phyloP scores from a whole-genome alignment of 2,329 filamentous ascomycete genomes.

The Cercospora beticola region DNA sequence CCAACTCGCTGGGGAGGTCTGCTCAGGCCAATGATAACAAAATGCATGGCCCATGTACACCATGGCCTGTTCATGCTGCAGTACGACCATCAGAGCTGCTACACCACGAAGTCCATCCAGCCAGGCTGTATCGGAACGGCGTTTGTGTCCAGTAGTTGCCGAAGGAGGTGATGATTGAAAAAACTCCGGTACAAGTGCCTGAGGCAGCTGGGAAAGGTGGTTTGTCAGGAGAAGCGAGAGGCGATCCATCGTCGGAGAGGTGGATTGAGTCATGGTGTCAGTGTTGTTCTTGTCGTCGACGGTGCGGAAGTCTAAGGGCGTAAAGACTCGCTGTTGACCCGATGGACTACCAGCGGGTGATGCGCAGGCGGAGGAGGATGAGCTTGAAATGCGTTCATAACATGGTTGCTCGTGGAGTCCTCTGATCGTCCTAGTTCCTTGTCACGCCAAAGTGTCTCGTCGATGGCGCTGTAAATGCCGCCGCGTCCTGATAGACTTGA shows the following conservation, averaged over 20 bases:
- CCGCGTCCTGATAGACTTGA: not conserved
- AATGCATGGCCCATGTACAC: constrained; percentile 10
- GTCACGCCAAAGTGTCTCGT: not conserved
- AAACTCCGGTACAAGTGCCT: not conserved
- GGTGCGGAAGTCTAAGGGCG: not conserved
- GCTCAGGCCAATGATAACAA: constrained; percentile 55
- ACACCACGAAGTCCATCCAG: constrained; percentile 65
- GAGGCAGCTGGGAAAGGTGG: not conserved
- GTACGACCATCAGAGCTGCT: constrained; percentile 63
- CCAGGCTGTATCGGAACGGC: constrained; percentile 50
- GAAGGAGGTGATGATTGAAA: not conserved
- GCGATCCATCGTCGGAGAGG: not conserved
- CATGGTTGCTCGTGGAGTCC: not conserved
- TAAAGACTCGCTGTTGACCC: not conserved
- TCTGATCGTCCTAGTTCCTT: not conserved
- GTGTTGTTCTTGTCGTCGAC: not conserved
- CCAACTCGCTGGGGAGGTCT: constrained; percentile 50
- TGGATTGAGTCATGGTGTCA: not conserved
- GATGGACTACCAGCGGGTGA: not conserved
- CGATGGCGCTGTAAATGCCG: not conserved
- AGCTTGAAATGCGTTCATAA: not conserved
- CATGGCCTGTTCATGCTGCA: constrained; percentile 54
- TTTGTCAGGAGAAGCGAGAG: not conserved
- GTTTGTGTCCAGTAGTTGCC: not conserved
- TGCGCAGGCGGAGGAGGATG: not conserved